These are phyloP conservation scores for Penicillium turbatum DNA, from an alignment of 495 filamentous ascomycete species.

Conservation along the genomic window DNA sequence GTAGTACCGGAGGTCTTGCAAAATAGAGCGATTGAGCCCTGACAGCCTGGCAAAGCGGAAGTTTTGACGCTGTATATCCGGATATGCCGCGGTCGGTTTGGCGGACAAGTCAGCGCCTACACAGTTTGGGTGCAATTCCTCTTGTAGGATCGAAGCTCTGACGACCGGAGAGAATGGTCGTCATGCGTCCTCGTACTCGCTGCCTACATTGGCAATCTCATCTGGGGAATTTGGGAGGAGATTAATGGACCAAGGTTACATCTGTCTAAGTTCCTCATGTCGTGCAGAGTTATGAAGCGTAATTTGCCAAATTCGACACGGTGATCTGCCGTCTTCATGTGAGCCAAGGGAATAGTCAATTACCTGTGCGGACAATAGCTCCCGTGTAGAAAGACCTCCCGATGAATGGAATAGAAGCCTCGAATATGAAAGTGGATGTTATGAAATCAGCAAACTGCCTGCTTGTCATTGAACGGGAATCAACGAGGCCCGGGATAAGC, in stretches of 20 bases:
- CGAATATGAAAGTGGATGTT: not conserved
- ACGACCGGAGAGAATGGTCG: not conserved
- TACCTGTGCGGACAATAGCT: not conserved
- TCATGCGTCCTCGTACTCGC: not conserved
- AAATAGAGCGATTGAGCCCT: not conserved
- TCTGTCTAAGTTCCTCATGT: not conserved
- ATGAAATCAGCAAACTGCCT: not conserved
- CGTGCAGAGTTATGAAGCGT: not conserved
- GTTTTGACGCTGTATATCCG: not conserved
- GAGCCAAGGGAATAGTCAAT: not conserved
- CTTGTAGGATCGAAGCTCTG: not conserved
- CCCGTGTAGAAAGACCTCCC: no score
- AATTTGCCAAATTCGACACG: conserved; percentile 2
- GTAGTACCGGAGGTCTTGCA: conserved; percentile 12
- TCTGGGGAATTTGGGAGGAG: no score
- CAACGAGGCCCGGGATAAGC: not conserved
- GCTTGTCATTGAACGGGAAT: not conserved
- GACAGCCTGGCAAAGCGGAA: not conserved
- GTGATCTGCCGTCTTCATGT: not conserved
- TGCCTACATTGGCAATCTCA: not conserved
- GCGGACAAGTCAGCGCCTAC: not conserved
- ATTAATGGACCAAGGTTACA: not conserved
- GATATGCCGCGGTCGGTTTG: not conserved
- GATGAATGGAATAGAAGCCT: not conserved
- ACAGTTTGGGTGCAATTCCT: not conserved